Base-by-base conservation (phyloP, 2,329 filamentous ascomycete genomes). In the Rhexocercosporidium sp. region DNA sequence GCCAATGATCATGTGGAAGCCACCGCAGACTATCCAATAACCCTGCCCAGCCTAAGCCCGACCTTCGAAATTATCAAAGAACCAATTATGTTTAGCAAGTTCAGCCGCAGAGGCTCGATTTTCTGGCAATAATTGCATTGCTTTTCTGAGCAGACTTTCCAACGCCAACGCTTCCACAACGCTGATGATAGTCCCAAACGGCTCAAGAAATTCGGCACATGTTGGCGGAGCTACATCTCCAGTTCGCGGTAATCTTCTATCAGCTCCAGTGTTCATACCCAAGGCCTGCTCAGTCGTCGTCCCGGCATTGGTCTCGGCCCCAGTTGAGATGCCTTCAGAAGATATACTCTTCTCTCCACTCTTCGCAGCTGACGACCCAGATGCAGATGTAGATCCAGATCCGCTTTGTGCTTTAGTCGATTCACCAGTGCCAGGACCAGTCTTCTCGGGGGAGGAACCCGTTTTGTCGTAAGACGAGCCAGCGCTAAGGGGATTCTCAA, bases 291-390 rank as follows among this genome's bases (percentile, higher is more conserved):
- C 56, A 16, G 37, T 54, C 31, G 41, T 25, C 3, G n/a, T 20
- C 5, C 22, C 56, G 6, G 9, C 12, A 51, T 6, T 25, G 8
- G 25, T 20, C 1, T 3, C n/a, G 11, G 22, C 54, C 7, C 25
- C 63, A 9, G 62, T 68, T 5, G 66, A 66, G 12, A 72, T 47
- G 25, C 70, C 69, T 59, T 72, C 70, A 3, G 70, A 72, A 8
- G 70, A 69, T 2, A 67, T 64, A 16, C 62, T 69, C 27, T 71
- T 71, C 12, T 64, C 68, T 37, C 61, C 63, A 34, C 66, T 67
- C 37, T 69, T 70, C 12, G 59, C 25, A 12, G 60, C 47, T 4
- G 65, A 68, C 27, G 60, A 66, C 8, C 31, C 57, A 3, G 59
- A 64, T 9, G 39, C 27, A 3, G 49, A 53, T 34, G 7, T 16